phyloP scores from a whole-genome alignment of 345 rosid species.

The Linum usitatissimum region DNA sequence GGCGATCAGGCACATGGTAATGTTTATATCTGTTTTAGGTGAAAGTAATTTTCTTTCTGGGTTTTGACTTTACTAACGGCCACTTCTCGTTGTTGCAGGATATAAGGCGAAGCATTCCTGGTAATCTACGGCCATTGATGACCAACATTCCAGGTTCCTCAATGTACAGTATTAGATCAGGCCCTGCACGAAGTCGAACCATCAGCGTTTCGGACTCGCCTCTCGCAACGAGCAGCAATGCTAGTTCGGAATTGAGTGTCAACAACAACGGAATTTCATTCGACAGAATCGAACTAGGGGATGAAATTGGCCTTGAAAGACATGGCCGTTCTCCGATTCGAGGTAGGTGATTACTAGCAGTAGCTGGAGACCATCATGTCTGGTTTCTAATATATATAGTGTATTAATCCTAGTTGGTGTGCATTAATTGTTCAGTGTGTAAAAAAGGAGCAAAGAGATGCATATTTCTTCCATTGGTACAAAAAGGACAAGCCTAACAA shows the following conservation, averaged over 20 bases:
- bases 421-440: constrained; percentile 12
- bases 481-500: constrained; percentile 8
- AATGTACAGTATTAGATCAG: constrained; percentile 93
- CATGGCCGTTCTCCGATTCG: constrained; percentile 57
- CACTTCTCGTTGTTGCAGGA: constrained; percentile 41
- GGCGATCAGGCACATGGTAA: constrained; percentile 97
- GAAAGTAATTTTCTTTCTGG: neutral
- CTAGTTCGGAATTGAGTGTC: constrained; percentile 88
- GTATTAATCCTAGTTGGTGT: constrained; percentile 1
- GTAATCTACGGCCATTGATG: constrained; percentile 81
- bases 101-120: constrained; percentile 80
- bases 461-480: constrained; percentile 3
- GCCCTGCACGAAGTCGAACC: constrained; percentile 54
- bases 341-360: constrained; percentile 38
- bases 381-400: neutral
- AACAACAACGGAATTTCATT: constrained; percentile 53
- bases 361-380: neutral
- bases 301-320: constrained; percentile 54
- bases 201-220: constrained; percentile 81
- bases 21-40: constrained; percentile 11
- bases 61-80: constrained; percentile 7
- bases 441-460: constrained; percentile 16
- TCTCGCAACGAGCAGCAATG: constrained; percentile 93
- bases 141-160: constrained; percentile 95
- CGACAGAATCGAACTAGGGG: constrained; percentile 53